These are phyloP conservation scores for Lunularia cruciata DNA, from an alignment of 225 moss, liverwort and hornwort genomes.

Conservation along the genomic window DNA sequence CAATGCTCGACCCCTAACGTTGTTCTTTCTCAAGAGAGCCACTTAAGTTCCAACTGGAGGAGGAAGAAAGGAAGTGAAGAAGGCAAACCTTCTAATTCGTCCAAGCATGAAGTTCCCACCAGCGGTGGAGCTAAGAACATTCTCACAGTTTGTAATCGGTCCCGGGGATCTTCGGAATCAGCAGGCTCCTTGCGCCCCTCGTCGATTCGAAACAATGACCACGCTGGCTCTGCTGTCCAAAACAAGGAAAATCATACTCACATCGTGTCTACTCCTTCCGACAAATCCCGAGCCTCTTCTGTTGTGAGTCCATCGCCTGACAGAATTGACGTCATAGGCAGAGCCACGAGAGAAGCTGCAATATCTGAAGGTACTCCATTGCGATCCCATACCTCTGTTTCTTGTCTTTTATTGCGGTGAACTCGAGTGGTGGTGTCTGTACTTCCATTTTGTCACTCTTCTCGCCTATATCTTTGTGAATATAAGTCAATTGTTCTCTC, in stretches of 20 bases:
- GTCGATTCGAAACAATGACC: neutral
- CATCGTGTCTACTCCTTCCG: neutral
- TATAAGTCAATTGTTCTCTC: neutral
- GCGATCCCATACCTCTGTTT: neutral
- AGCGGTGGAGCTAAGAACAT: too few species aligned
- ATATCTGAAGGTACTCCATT: neutral
- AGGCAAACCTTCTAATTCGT: neutral
- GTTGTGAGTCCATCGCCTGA: neutral
- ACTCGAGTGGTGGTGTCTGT: neutral
- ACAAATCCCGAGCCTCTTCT: neutral
- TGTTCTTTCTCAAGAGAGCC: constrained; percentile 4
- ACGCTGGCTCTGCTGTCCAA: neutral
- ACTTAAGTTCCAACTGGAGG: neutral
- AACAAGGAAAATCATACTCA: neutral
- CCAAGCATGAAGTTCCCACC: neutral
- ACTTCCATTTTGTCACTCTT: neutral
- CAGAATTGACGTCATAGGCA: neutral
- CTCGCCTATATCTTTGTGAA: neutral
- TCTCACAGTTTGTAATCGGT: too few species aligned
- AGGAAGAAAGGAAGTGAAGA: neutral
- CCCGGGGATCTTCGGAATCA: neutral
- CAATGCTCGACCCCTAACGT: too few species aligned
- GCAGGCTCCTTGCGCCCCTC: constrained; percentile 1
- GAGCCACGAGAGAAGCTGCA: too few species aligned
- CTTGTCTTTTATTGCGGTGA: neutral